These are phyloP conservation scores for Schwanniomyces yamadae DNA, from an alignment of 805 yeast species.

Conservation along the genomic window DNA sequence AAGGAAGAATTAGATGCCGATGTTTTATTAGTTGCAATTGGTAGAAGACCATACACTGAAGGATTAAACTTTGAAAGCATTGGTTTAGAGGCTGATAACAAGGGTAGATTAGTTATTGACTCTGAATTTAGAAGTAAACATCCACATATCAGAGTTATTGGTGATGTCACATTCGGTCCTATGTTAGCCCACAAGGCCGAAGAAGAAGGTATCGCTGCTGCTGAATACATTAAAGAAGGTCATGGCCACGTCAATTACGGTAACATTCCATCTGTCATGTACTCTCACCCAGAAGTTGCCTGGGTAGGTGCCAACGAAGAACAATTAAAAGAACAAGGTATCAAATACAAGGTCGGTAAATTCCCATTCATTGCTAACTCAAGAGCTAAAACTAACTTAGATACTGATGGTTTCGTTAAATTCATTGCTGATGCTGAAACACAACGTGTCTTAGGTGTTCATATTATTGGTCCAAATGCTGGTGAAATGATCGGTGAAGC, in stretches of 20 bases:
- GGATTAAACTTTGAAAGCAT: conserved; percentile 86
- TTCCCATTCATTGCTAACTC: conserved; percentile 99
- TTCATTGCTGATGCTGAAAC: conserved; percentile 95
- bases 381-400: conserved; percentile 97
- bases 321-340: conserved; percentile 89
- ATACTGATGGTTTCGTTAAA: conserved; percentile 97
- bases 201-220: conserved; percentile 99
- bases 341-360: conserved; percentile 90
- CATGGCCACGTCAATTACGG: conserved; percentile 98
- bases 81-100: conserved; percentile 88
- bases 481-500: conserved; percentile 99
- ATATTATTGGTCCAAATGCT: conserved; percentile 96
- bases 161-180: conserved; percentile 97
- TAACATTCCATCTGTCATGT: conserved; percentile 98
- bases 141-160: conserved; percentile 94
- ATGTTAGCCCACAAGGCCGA: conserved; percentile 99
- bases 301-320: conserved; percentile 98
- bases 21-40: conserved; percentile 93
- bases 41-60: conserved; percentile 95
- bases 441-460: conserved; percentile 93
- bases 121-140: conserved; percentile 88
- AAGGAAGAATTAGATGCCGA: conserved; percentile 82
- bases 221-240: conserved; percentile 87
- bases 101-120: conserved; percentile 92
- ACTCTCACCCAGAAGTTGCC: conserved; percentile 98